Evolutionary conservation across 2,329 filamentous ascomycete species (phyloP), one percentile per base, ranked within the genome.

Genomic region (Tolypocladium pustulatum): DNA sequence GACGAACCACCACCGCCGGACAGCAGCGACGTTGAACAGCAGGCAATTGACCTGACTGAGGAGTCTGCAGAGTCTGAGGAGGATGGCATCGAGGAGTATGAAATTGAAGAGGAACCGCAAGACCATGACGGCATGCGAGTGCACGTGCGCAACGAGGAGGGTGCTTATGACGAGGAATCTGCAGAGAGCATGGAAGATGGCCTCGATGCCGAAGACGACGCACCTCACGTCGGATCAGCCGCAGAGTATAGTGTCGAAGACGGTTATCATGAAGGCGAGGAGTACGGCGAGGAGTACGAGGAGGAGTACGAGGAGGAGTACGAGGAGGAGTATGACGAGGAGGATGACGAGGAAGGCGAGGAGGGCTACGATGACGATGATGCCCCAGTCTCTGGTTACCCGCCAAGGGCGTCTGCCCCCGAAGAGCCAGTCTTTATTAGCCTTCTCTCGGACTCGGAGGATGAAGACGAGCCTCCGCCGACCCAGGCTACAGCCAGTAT

Each of bases 391-490:
- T 53, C 61, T 59, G 49, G 51, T 32, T 36, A 53, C 41, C 58
- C 57, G 30, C 43, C 59, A 32, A 49, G 40, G 15, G 61, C 64
- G 6, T 38, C 65, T 13, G 61, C 60, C 12, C 60, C 70, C 1
- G 67, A 66, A 9, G 67, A 70, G 9, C 75, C 76, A 1, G 71
- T 79, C 4, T 71, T 80, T 22, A 81, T 81, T 59, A 73, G 73
- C 57, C 64, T 81, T 12, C 67, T 80, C 4, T 79, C 78, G 0
- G 76, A 80, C 59, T 77, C 74, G 2, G 76, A 79, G 53, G 74
- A 76, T 56, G 73, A 79, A 37, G 71, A 73, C 22, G 37, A 53
- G 49, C 36, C 49, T 30, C 49, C 9, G 15, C 20, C 49, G 30
- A 34, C 49, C 20, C 49, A 53, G 30, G 22, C 49, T 22, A 32